Evolutionary conservation across 805 yeast genomes (phyloP).

Genomic region (Lipomyces anomalus): DNA sequence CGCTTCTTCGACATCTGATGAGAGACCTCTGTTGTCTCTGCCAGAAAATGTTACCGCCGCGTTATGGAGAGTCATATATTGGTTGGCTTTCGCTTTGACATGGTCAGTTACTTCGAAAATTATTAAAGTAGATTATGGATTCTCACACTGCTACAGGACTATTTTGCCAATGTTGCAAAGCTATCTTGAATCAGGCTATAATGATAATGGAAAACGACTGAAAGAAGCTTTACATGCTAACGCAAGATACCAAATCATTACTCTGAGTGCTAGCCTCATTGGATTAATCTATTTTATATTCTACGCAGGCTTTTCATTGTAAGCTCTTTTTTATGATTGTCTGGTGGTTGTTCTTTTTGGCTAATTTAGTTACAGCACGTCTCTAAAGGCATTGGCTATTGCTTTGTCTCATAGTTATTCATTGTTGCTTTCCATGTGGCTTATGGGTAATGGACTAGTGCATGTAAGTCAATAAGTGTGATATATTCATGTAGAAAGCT

Average conservation of each 20-base stretch:
- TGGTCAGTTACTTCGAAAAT: conserved; percentile 47
- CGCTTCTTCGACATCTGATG: conserved; percentile 46
- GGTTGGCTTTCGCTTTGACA: conserved; percentile 74
- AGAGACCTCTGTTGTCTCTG: conserved; percentile 42
- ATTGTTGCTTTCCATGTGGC: conserved; percentile 67
- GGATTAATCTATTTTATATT: conserved; percentile 57
- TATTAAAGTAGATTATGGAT: not conserved
- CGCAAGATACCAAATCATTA: conserved; percentile 53
- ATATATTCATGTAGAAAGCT: not conserved
- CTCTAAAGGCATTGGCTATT: conserved; percentile 61
- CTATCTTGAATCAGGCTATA: conserved; percentile 66
- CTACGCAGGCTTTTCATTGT: conserved; percentile 49
- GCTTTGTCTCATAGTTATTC: conserved; percentile 76
- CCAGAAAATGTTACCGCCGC: conserved; percentile 45
- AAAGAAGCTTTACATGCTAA: conserved; percentile 54
- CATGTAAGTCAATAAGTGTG: conserved; percentile 33
- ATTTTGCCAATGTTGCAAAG: conserved; percentile 67
- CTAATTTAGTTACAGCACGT: conserved; percentile 27
- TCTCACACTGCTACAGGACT: conserved; percentile 28
- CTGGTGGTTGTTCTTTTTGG: not conserved
- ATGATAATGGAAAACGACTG: conserved; percentile 42
- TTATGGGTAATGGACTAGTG: conserved; percentile 77
- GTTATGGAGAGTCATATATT: conserved; percentile 70
- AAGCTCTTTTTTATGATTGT: not conserved
- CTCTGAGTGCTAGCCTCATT: conserved; percentile 47